Evolutionary conservation across 768 basidiomycete species (phyloP).

Genomic region (Psilocybe cubensis): DNA sequence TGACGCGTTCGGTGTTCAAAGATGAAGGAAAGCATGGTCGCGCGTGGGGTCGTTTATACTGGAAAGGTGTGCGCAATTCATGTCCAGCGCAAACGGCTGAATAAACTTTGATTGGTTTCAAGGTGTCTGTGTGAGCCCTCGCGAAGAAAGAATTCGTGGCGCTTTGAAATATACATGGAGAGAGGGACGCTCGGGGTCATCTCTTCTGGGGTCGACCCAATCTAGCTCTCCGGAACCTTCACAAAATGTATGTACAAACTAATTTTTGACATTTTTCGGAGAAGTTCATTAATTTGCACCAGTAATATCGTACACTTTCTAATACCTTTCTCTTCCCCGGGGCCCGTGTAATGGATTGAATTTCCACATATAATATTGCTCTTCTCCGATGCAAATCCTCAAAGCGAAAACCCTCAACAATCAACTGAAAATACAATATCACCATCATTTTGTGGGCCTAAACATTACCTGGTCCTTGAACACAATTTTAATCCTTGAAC

Average conservation of each 20-base stretch:
- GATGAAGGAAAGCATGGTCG: slow-evolving; percentile 76
- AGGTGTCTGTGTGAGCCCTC: slow-evolving; percentile 66
- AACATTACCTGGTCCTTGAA: no score
- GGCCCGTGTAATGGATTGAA: no score
- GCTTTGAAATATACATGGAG: slow-evolving; percentile 78
- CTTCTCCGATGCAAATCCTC: no score
- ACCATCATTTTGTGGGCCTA: no score
- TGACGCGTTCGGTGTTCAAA: slow-evolving; percentile 76
- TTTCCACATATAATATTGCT: no score
- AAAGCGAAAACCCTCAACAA: no score
- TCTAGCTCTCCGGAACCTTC: background rate
- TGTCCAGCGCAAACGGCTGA: background rate
- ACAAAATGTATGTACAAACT: slow-evolving; percentile 1
- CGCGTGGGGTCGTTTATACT: slow-evolving; percentile 80
- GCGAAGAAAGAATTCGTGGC: slow-evolving; percentile 68
- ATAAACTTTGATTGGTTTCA: background rate
- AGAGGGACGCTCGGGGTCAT: slow-evolving; percentile 50
- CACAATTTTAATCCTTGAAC: no score
- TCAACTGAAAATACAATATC: no score
- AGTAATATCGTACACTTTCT: background rate
- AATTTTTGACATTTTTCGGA: background rate
- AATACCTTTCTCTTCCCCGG: no score
- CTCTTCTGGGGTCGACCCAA: background rate
- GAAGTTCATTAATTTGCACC: background rate
- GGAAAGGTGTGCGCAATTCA: slow-evolving; percentile 66